Percentiles rank a stretch among this genome's conserved stretches.
These are phyloP conservation scores for Metschnikowia lochheadii DNA, from an alignment of 805 yeast genomes.

Conservation along the genomic window DNA sequence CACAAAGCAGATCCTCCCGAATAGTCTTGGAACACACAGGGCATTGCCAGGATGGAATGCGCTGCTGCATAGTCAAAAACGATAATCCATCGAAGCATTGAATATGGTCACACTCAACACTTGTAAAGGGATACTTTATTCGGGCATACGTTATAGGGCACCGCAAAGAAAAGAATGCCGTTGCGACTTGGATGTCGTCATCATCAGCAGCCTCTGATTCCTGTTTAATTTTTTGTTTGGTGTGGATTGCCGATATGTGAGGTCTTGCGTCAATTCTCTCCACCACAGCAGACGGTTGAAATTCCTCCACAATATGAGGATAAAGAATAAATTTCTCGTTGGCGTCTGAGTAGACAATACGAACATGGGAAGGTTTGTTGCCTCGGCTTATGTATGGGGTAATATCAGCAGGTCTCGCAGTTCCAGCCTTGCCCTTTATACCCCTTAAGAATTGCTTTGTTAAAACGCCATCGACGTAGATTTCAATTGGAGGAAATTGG, in stretches of 20 bases:
- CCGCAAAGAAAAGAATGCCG: conserved; percentile 60
- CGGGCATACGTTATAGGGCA: conserved; percentile 77
- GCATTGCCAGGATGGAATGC: conserved; percentile 83
- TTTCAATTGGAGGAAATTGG: conserved; percentile 73
- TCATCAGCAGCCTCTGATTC: conserved; percentile 44
- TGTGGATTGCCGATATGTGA: conserved; percentile 49
- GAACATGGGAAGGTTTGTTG: conserved; percentile 33
- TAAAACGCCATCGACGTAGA: conserved; percentile 55
- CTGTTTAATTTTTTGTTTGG: conserved; percentile 43
- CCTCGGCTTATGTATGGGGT: conserved; percentile 42
- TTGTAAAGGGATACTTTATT: conserved; percentile 68
- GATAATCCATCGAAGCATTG: conserved; percentile 85
- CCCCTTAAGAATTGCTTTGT: conserved; percentile 51
- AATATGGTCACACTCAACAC: conserved; percentile 69
- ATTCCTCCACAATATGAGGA: conserved; percentile 53
- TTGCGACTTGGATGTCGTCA: conserved; percentile 67
- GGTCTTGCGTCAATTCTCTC: conserved; percentile 30
- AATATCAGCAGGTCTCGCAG: conserved; percentile 78
- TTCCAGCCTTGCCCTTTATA: conserved; percentile 68
- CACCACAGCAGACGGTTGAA: conserved; percentile 22
- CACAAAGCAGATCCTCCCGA: conserved; percentile 53
- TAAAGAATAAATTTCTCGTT: conserved; percentile 47
- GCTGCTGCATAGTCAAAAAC: conserved; percentile 69
- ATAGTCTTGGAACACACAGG: conserved; percentile 68
- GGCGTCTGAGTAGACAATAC: conserved; percentile 57